phyloP scores from a whole-genome alignment of 345 rosid species.

The Theobroma cacao region DNA sequence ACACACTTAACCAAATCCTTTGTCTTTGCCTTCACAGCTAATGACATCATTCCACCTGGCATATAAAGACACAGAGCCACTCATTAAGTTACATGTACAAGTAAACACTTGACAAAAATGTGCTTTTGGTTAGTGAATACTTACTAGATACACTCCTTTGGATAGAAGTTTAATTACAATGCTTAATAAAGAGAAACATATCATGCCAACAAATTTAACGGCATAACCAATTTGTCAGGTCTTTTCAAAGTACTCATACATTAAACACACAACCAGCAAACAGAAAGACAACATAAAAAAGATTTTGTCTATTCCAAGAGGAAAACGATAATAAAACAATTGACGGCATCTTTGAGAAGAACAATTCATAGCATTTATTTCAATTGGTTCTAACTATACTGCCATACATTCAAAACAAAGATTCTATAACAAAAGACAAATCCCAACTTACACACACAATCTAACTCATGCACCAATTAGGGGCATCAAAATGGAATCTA shows the following conservation, averaged over 20 bases:
- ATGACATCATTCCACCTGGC: constrained; percentile 97
- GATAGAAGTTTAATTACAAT: background rate
- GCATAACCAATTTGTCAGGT: background rate
- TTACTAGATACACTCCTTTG: background rate
- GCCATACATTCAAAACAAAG: constrained; percentile 1
- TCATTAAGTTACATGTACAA: constrained; percentile 10
- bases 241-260: background rate
- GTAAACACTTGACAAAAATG: background rate
- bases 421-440: background rate
- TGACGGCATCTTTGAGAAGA: background rate
- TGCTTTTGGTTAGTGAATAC: background rate
- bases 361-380: background rate
- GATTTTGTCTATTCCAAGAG: background rate
- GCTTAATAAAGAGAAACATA: background rate
- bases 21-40: constrained; percentile 82
- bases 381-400: background rate
- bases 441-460: background rate
- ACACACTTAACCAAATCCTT: constrained; percentile 66
- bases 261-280: background rate
- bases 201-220: background rate
- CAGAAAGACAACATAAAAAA: background rate
- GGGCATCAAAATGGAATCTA: background rate
- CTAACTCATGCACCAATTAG: no score
- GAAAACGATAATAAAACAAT: background rate
- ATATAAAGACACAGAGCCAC: constrained; percentile 20